phyloP scores from a whole-genome alignment of 2,329 filamentous ascomycete species.

The Sporothrix phasma region DNA sequence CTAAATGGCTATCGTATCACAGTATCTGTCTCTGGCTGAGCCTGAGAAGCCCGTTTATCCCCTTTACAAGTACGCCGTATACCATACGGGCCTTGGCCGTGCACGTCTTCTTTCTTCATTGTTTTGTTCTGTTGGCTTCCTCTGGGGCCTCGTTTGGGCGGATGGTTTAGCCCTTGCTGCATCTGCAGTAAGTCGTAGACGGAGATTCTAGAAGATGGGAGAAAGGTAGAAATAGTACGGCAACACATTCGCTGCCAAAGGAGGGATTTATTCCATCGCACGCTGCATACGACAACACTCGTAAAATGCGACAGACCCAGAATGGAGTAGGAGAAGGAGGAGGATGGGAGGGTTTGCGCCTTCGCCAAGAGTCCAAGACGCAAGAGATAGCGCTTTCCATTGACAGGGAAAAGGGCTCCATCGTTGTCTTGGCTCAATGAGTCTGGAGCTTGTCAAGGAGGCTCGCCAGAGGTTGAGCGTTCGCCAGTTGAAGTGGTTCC shows the following conservation, averaged over 20 bases:
- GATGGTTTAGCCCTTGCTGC: not conserved
- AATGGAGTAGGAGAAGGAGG: not conserved
- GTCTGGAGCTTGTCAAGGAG: not conserved
- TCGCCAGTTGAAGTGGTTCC: not conserved
- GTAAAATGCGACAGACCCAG: not conserved
- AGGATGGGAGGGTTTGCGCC: not conserved
- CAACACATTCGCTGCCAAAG: not conserved
- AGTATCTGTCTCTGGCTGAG: not conserved
- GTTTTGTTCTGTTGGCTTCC: not conserved
- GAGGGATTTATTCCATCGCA: not conserved
- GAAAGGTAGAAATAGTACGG: not conserved
- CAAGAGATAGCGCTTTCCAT: not conserved
- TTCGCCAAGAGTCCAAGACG: too few relatives aligned
- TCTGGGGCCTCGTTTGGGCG: not conserved
- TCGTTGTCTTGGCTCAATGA: not conserved
- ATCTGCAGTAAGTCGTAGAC: not conserved
- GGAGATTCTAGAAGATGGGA: not conserved
- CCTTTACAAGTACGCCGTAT: not conserved
- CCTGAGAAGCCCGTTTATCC: not conserved
- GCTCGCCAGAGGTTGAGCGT: too few relatives aligned
- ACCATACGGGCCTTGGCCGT: not conserved
- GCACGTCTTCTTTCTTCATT: not conserved
- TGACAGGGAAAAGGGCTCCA: not conserved
- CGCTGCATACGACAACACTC: not conserved
- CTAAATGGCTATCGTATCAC: not conserved